Evolutionary conservation across 176 grass and related monocot species (phyloP), one percentile per base, ranked within the genome.

Genomic region (Zizania latifolia): DNA sequence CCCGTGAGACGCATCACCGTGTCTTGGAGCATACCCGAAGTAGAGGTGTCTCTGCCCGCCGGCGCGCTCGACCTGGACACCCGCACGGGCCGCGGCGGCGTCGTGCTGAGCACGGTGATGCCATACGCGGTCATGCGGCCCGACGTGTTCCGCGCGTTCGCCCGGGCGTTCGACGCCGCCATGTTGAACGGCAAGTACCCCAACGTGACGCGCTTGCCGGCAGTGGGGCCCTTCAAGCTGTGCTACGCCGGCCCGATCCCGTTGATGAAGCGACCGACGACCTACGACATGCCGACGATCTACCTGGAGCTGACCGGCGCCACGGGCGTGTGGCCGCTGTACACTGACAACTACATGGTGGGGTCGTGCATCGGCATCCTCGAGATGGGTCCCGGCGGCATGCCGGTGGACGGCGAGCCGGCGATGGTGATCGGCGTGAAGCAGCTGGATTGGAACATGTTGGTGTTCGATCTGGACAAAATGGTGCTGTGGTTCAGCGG

Each of bases 171-270:
- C 71, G 74, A 71, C 34, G 28, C 8, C 6, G 80, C 41, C 60
- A 75, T 88, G 0, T 70, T 2, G 46, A 50, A 7, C 17, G 5
- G 46, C 2, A 45, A 46, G 31, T 74, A 63, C 30, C 4, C 15
- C 8, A 8, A 55, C 31, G 67, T 84, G 53, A 31, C 11, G 35
- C 43, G 70, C 16, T 55, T 24, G 51, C 67, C 84, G 12, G 40
- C 8, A 8, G 72, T 78, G 83, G 27, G 75, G 71, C 90, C 84
- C 14, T 89, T 89, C 54, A 74, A 86, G 12, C 54, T 93, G 10
- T 93, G 86, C 44, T 84, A 79, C 64, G 7, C 40, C 5, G 75
- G 86, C 58, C 76, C 46, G 21, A 58, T 39, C n/a, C 76, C 50
- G 48, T 14, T 82, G 41, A 43, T 62, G 51, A 71, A 84, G 41